Conservation (phyloP, 176 grass and related monocot genomes). For the Leersia perrieri region DNA sequence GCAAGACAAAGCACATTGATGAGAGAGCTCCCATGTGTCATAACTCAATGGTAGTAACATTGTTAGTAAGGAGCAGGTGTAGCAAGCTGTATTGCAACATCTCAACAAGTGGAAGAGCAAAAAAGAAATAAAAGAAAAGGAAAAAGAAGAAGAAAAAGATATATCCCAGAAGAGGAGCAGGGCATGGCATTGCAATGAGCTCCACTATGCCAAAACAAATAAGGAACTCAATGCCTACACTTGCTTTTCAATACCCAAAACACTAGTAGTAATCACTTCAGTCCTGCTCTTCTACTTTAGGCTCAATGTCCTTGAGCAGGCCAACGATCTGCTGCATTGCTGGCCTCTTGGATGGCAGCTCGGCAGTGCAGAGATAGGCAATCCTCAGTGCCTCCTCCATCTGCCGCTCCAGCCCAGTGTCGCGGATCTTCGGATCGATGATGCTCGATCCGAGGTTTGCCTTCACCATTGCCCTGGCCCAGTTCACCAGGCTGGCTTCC, state of each 20-base stretch:
- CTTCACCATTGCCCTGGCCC: constrained; percentile 88
- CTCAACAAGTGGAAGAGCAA: constrained; percentile 16
- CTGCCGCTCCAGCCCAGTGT: constrained; percentile 63
- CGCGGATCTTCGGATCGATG: constrained; percentile 74
- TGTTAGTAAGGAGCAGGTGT: constrained; percentile 36
- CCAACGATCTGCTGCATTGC: constrained; percentile 98
- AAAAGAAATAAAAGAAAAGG: neutral
- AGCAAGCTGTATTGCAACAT: constrained; percentile 46
- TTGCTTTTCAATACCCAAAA: constrained; percentile 24
- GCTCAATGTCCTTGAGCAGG: constrained; percentile 95
- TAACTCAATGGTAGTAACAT: constrained; percentile 15
- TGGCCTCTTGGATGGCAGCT: constrained; percentile 84
- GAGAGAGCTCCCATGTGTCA: neutral
- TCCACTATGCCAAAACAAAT: constrained; percentile 38
- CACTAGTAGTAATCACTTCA: constrained; percentile 21
- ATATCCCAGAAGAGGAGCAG: constrained; percentile 29
- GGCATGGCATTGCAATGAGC: constrained; percentile 11
- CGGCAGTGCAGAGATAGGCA: constrained; percentile 86
- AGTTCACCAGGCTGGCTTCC: constrained; percentile 64
- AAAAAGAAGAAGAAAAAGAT: neutral
- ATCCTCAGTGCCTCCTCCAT: constrained; percentile 86
- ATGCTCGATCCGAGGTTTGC: constrained; percentile 50
- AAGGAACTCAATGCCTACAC: constrained; percentile 31
- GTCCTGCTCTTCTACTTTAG: constrained; percentile 45
- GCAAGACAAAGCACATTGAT: constrained; percentile 20